Conservation (phyloP, 2,329 filamentous ascomycete species). For the Coniochaeta sp. region DNA sequence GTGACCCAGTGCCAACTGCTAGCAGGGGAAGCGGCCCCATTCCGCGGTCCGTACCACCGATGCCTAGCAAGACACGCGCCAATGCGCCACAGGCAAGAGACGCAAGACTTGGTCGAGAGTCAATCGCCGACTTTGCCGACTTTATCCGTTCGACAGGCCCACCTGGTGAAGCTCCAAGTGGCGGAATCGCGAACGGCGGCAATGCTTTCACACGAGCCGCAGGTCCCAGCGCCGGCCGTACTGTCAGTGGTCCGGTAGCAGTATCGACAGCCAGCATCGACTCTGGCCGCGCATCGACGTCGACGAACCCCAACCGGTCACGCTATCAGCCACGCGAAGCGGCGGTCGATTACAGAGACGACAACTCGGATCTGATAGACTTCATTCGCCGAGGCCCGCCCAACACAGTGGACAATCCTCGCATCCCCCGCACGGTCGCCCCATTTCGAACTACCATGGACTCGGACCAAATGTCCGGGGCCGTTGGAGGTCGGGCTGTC, state of each 20-base stretch:
- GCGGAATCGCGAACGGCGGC: conserved; percentile 10
- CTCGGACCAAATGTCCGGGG: conserved; percentile 63
- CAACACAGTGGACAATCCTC: conserved; percentile 48
- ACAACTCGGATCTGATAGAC: conserved; percentile 84
- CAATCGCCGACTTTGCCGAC: conserved; percentile 75
- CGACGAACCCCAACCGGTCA: conserved; percentile 30
- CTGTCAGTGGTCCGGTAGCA: conserved; percentile 20
- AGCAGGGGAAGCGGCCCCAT: conserved; percentile 16
- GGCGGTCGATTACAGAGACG: conserved; percentile 51
- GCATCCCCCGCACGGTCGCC: conserved; percentile 75
- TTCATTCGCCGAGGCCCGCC: conserved; percentile 88
- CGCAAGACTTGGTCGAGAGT: conserved; percentile 62
- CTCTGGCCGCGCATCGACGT: conserved; percentile 28
- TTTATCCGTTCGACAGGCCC: conserved; percentile 86
- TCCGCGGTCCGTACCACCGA: conserved; percentile 23
- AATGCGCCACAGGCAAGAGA: conserved; percentile 53
- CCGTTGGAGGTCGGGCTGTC: conserved; percentile 46
- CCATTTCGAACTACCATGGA: conserved; percentile 83
- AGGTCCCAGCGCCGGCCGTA: conserved; percentile 22
- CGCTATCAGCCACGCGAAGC: conserved; percentile 68
- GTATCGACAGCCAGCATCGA: conserved; percentile 29
- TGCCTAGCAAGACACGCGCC: conserved; percentile 23
- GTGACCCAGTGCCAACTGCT: conserved; percentile 12
- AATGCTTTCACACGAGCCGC: conserved; percentile 5
- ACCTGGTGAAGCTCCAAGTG: conserved; percentile 31